Evolutionary conservation across 2,329 filamentous ascomycete genomes (phyloP), one percentile per base, ranked within the genome.

Genomic region (Zymoseptoria passerinii): DNA sequence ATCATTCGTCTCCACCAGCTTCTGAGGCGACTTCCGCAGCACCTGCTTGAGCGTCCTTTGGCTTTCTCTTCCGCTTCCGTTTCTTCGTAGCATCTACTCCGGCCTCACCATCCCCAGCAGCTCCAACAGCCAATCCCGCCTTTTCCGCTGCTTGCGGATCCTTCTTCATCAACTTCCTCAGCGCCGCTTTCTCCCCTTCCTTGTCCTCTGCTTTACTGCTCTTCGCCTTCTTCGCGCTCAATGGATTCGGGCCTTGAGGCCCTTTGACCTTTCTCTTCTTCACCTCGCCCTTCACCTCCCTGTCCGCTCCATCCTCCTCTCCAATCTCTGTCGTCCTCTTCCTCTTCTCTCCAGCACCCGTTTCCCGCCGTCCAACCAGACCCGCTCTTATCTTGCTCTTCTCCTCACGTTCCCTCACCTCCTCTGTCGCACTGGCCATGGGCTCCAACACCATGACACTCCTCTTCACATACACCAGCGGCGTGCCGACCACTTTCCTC

Each of bases 361-460:
- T 59, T 13, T 68, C 65, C 40, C 70, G 53, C 28, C 65, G 50
- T 3, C 62, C 60, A 50, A 67, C 86, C 64, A 91, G 75, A 52
- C 88, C 89, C 18, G 82, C 80, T 63, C 85, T 81, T 68, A 92
- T 89, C 75, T 95, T 95, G 58, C 79, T 80, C 66, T 80, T 83
- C 77, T 94, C 90, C 62, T 89, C 87, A 59, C 78, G 78, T 54
- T 86, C 81, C 61, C 86, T 81, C 52, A 83, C 79, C 58, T 82
- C 79, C 48, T 81, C 81, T 16, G 85, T 88, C 56, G 81, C 80
- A 48, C 78, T 81, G 18, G 87, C 85, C 87, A 94, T 90, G 13
- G 88, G 87, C 73, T 89, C 83, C 78, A 89, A 80, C 57, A 88
- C 85, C 83, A 92, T 89, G 56, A 95, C 88, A 61, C 86, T 89